These are phyloP conservation scores for Monosporascus sp. DNA, from an alignment of 2,329 filamentous ascomycete genomes.

Conservation along the genomic window DNA sequence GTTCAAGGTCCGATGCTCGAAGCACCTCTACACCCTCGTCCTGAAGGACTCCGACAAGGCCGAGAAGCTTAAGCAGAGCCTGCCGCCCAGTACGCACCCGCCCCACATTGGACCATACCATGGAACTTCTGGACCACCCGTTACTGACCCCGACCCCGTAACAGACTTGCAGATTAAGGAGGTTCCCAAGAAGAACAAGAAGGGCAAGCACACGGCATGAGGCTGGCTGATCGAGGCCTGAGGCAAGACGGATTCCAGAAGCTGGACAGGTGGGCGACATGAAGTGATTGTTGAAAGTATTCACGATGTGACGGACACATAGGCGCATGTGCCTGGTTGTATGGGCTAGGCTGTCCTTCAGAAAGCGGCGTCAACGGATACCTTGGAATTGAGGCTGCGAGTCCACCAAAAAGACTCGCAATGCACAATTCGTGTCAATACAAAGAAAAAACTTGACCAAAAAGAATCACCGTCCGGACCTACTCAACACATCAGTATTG, in stretches of 20 bases:
- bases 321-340: slow-evolving; percentile 22
- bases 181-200: slow-evolving; percentile 50
- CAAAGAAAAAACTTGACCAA: slow-evolving; percentile 11
- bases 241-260: background rate
- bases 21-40: slow-evolving; percentile 95
- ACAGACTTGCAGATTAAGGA: slow-evolving; percentile 49
- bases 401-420: slow-evolving; percentile 24
- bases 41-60: slow-evolving; percentile 99
- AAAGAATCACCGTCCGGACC: background rate
- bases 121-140: slow-evolving; percentile 4
- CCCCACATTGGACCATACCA: background rate
- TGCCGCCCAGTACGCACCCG: slow-evolving; percentile 80
- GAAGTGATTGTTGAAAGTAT: background rate
- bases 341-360: slow-evolving; percentile 29
- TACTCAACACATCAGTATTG: no score
- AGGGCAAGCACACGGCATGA: slow-evolving; percentile 37
- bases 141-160: slow-evolving; percentile 10
- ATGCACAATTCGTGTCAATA: slow-evolving; percentile 25
- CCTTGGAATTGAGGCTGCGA: slow-evolving; percentile 42
- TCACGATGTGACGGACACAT: slow-evolving; percentile 5
- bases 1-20: slow-evolving; percentile 99
- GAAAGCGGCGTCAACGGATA: slow-evolving; percentile 52
- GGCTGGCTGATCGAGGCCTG: slow-evolving; percentile 4
- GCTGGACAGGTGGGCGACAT: background rate
- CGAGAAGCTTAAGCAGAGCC: slow-evolving; percentile 99